Base-by-base conservation (phyloP, 257 asterid genomes). In the Solanum pimpinellifolium region DNA sequence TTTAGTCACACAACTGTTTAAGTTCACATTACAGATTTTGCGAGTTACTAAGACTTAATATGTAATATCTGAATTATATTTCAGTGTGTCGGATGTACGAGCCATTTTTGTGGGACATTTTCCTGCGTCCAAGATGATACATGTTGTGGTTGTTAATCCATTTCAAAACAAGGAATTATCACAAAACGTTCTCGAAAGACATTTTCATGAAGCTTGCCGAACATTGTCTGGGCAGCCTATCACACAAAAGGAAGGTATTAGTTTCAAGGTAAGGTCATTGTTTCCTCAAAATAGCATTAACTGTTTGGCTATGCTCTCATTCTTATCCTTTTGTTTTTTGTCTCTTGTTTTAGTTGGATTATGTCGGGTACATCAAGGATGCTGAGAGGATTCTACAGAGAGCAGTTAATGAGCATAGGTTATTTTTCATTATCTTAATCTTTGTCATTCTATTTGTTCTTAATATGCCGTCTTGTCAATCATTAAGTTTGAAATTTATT, bases 161-260 rank as follows among this genome's bases (percentile, higher is more conserved):
- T 95, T 94, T 92, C 98, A 90, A 83, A 94, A 94, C 88, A 97
- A 93, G 94, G 99, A 97, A 90, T 91, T 97, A 88, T 93, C 98
- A 49, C 90, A 94, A 31, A 97, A 93, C 88, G 90, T 97, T 91
- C 96, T 97, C 86, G 99, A 97, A 91, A 95, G 96, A 90, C 97
- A 93, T 90, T 97, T 91, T 87, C 94, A 96, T 70, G 99, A 97
- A 90, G 98, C 97, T 90, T 90, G 93, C 91, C 95, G 92, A 87
- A 88, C 96, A 87, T 88, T 90, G 87, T 92, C 98, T 73, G 33
- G 83, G 86, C 93, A 91, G 87, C 87, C 92, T 81, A 89, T 93
- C 84, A 86, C 88, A 90, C 84, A 93, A 69, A 91, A 87, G 62
- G 96, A 95, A 49, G 93, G 89, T 85, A 88, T 93, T 83, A 87